phyloP scores from a whole-genome alignment of 352 stramenopile species.

The Phytophthora megakarya region DNA sequence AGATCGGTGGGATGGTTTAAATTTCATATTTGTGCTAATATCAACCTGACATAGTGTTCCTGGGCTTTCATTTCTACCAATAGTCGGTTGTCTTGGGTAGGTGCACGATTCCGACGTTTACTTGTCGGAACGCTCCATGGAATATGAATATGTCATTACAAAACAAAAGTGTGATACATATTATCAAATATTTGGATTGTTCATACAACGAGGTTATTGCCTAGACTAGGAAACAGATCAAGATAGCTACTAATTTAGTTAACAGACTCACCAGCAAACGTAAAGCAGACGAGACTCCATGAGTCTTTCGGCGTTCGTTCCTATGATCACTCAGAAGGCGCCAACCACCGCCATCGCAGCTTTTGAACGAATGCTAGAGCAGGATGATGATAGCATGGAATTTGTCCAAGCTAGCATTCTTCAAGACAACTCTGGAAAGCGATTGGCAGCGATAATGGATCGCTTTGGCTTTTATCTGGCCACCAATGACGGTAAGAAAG shows the following conservation, averaged over 20 bases:
- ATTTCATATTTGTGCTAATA: neutral
- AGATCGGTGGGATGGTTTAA: neutral
- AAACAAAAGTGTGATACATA: conserved; percentile 9
- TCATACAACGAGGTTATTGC: conserved; percentile 9
- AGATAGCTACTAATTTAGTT: too few species aligned
- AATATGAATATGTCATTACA: conserved; percentile 18
- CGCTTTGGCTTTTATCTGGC: conserved; percentile 16
- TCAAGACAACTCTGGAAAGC: neutral
- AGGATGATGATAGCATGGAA: conserved; percentile 1
- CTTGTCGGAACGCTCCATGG: conserved; percentile 11
- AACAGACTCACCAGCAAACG: too few species aligned
- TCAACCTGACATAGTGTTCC: neutral
- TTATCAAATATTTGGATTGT: too few species aligned
- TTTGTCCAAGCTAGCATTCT: conserved; percentile 2
- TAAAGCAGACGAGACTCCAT: neutral
- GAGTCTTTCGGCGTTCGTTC: conserved; percentile 13
- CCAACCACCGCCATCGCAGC: conserved; percentile 7
- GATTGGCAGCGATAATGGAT: conserved; percentile 7
- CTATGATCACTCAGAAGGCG: conserved; percentile 10
- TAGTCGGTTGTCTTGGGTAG: neutral
- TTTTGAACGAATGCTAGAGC: neutral
- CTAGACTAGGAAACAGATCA: neutral
- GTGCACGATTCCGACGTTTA: conserved; percentile 6
- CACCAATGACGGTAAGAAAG: conserved; percentile 12
- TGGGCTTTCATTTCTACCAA: too few species aligned